Evolutionary conservation across 129 eudicot genomes (phyloP), one percentile per base, ranked within the genome.

Genomic region (Flaveria linearis): DNA sequence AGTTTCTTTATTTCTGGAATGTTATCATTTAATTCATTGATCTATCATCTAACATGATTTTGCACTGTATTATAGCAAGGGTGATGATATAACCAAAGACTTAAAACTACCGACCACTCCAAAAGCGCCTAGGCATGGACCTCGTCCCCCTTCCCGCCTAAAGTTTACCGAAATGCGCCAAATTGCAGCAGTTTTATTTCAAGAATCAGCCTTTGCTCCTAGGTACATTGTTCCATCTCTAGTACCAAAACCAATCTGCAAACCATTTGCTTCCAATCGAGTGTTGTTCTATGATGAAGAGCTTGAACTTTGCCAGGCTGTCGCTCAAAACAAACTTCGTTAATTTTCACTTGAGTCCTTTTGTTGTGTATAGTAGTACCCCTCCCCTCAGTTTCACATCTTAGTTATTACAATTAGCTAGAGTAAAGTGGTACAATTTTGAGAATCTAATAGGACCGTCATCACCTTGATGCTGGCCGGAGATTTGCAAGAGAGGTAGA

Each of bases 101-200:
- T 58, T 87, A 7, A 71, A 72, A 7, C 86, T 82, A 74, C 99
- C 97, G 28, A 90, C 72, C 75, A 91, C 99, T 23, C 99, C 99
- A 2, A 89, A 91, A 84, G 99, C 99, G 78, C 99, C 99, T 7
- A 91, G 61, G 86, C 97, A 95, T 57, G 99, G 97, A 4, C 97
- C 99, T 10, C 96, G 99, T 2, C 99, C 97, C 36, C 96, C 97
- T n/a, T 85, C 96, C 22, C 93, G 97, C 63, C 69, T 91, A n/a
- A 91, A 91, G 80, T 76, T 83, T 71, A 77, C 89, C 0, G 99
- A 91, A 78, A 92, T 89, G 92, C 79, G 89, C 47, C 99, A 95
- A 73, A 83, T 91, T 75, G 92, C 97, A 15, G 97, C 97, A 16
- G 96, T 89, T 80, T 83, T 95, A n/a, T 95, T 95, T 73, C 97